Evolutionary conservation across 129 eudicot genomes (phyloP).

Genomic region (Solidago caesia): DNA sequence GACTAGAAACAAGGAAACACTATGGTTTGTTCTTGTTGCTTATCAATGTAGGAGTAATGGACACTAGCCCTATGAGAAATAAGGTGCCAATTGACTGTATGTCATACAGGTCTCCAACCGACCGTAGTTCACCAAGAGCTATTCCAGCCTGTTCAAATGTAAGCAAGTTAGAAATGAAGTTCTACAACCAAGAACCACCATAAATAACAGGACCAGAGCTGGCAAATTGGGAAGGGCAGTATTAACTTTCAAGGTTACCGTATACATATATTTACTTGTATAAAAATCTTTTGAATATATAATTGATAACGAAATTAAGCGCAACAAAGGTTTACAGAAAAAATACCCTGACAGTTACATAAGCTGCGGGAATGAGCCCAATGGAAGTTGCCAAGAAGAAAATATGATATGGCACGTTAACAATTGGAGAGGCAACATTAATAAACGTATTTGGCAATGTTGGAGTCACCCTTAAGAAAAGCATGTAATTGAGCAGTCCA

Average conservation of each 20-base stretch:
- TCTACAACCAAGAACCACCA: background rate
- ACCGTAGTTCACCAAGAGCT: conserved; percentile 84
- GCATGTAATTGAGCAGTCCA: conserved; percentile 67
- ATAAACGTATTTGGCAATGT: conserved; percentile 84
- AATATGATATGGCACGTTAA: conserved; percentile 63
- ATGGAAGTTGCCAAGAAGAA: conserved; percentile 69
- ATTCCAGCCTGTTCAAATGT: conserved; percentile 73
- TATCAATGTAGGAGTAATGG: conserved; percentile 72
- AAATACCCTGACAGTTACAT: conserved; percentile 73
- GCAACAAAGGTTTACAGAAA: background rate
- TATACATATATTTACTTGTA: too few relatives aligned
- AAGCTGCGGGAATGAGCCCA: conserved; percentile 86
- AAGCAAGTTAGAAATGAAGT: background rate
- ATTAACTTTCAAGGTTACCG: background rate
- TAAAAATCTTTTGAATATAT: background rate
- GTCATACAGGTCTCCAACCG: conserved; percentile 86
- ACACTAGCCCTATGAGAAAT: conserved; percentile 71
- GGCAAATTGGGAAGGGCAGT: background rate
- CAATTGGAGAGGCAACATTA: conserved; percentile 86
- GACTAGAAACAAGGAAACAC: conserved; percentile 6
- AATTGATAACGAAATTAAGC: background rate
- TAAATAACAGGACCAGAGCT: background rate
- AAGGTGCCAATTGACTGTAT: conserved; percentile 75
- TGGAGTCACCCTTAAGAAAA: conserved; percentile 75
- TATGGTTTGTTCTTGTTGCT: conserved; percentile 54